Evolutionary conservation across 164 flowering plant genomes (phyloP), one percentile per base, ranked within the genome.

Genomic region (Stephania japonica): DNA sequence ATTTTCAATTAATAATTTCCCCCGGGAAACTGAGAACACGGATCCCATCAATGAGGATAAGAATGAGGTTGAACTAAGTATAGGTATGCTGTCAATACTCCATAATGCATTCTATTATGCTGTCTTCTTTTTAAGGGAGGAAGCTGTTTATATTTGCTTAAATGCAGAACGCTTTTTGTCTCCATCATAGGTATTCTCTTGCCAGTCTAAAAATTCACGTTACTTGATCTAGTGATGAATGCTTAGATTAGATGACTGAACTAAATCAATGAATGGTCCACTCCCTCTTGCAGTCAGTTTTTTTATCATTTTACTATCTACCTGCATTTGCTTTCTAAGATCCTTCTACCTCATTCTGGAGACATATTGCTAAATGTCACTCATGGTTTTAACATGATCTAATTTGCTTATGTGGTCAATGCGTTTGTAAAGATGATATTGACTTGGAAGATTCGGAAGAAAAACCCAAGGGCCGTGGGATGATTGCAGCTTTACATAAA

Each of bases 401-500:
- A 13, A 13, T 63, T 42, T 63, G 38, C 64, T 38, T 14, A 27
- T 32, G 9, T 32, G 25, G 6, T 19, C 6, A 16, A 16, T 70
- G 4, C 68, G 2, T 74, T 10, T 76, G 42, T 81, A 50, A 72
- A 94, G 98, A 95, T 87, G 99, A 91, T 72, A 92, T 95, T 63
- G 88, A 92, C 75, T 79, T 95, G n/a, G 98, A 89, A 26, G 93
- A 85, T 84, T 73, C 71, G 21, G 79, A 65, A 62, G 90, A 85
- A 78, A 91, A 88, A 76, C 86, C 91, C 25, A 90, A 85, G 80
- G 93, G 86, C 67, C 83, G 80, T 62, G 83, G 83, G 42, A 78
- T 84, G 81, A 82, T 85, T 75, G 79, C 87, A 26, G 80, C 81
- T 64, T 70, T 92, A 43, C 87, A 87, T 50, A 94, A 83, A 82